Base-by-base conservation (phyloP, 208 protist genomes). In the Trypanosoma lewisi region DNA sequence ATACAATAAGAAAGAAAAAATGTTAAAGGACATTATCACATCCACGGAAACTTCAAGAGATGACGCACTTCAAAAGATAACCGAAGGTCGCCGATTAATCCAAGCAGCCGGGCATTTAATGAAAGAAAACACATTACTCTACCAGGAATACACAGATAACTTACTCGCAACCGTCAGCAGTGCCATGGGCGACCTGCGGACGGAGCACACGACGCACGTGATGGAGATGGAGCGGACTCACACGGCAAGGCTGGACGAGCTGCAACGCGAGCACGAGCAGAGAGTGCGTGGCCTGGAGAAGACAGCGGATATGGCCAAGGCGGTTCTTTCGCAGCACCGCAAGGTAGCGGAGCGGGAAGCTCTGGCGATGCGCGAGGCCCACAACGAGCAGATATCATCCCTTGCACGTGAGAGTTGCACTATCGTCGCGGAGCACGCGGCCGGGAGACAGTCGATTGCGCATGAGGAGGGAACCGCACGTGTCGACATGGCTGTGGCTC, bases 261-360 rank as follows among this genome's bases (percentile, higher is more conserved):
- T 69, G 31, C 66, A 68, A 2, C 16, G 63, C 36, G 27, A 50
- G 36, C 58, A 63, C 34, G 45, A 28, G 19, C 4, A 27, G 1
- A 23, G 27, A 34, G 50, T 65, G 4, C 39, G 28, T 33, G 19
- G 21, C n/a, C 49, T 73, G 33, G 30, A 70, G 50, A 28, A 19
- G 33, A 52, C 66, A 39, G 23, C 56, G 0, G 51, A 33, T 0
- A 49, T 39, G 2, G 19, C 16, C 2, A 61, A 47, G 23, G 48
- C 66, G 7, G 39, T 36, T 17, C 23, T 58, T 23, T 1, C 3
- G 17, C 53, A 52, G 36, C 55, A 44, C 17, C 49, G 59, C 55
- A 27, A 65, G 33, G 75, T 59, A 42, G 36, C 33, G 37, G 36
- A 67, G 58, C 44, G 50, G 16, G 30, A 34, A 2, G 47, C 59